Evolutionary conservation across 176 grass and related monocot genomes (phyloP), one percentile per base, ranked within the genome.

Genomic region (Oropetium thomaeum): DNA sequence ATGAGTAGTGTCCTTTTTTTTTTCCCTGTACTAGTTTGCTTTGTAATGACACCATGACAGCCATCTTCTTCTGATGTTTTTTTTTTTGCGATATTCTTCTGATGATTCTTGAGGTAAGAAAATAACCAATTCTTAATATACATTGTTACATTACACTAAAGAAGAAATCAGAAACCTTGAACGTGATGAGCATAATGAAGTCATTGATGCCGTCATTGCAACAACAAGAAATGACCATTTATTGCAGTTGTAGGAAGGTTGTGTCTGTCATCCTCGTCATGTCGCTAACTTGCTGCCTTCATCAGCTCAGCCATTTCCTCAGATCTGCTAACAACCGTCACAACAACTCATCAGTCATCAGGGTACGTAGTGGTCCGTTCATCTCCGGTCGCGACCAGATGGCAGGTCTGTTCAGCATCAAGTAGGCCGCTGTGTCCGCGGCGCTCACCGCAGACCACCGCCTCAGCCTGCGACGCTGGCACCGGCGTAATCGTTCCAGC

Each of bases 161-260:
- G 38, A 1, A 26, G 38, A 35, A 66, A n/a, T 49, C 74, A 68
- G 30, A 58, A 75, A 66, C 25, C 7, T 17, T 26, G 34, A 68
- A 4, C 20, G 5, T 32, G 30, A 38, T 40, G 48, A 39, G 10
- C 51, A 75, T 62, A 39, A 49, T 83, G 64, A 70, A 17, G 41
- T 76, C 17, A 69, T 43, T 55, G 29, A 32, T 76, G 71, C 23
- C 40, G n/a, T 60, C 58, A 63, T 63, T 72, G 33, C 43, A 81
- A 54, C 57, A 15, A 58, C n/a, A 55, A 39, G 37, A 38, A 42
- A n/a, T 35, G 13, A 73, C 42, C 3, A 59, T 60, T 57, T n/a
- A 4, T 59, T 14, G 22, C 19, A 22, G 15, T 59, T 14, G 22
- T 26, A 22, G 15, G 30, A 32, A 22, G 15, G 30, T 19, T 33